Conservation (phyloP, 352 stramenopile species). For the Globisporangium emineosum region DNA sequence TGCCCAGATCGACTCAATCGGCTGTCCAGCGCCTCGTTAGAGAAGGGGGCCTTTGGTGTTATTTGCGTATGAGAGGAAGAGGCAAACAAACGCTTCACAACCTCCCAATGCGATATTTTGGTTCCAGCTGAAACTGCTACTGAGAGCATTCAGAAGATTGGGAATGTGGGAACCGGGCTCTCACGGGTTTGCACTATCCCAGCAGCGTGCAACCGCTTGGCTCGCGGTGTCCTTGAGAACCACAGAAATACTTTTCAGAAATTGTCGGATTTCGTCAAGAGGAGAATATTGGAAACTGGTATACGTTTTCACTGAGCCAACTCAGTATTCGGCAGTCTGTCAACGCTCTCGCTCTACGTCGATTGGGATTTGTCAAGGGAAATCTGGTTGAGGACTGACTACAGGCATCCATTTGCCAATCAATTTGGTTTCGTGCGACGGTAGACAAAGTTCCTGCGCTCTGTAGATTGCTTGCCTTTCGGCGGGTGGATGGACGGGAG, state of each 20-base stretch:
- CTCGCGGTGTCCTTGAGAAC: neutral
- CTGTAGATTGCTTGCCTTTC: neutral
- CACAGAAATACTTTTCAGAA: neutral
- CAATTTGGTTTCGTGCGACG: slow-evolving; percentile 1
- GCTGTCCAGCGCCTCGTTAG: too few relatives aligned
- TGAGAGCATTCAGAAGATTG: too few relatives aligned
- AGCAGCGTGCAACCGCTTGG: neutral
- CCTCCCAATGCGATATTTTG: neutral
- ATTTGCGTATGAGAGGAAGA: neutral
- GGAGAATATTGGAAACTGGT: too few relatives aligned
- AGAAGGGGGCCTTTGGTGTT: neutral
- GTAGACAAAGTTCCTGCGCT: slow-evolving; percentile 3
- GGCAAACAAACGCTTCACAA: too few relatives aligned
- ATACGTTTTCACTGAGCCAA: neutral
- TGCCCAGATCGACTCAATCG: too few relatives aligned
- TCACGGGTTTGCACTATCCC: neutral
- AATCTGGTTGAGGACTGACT: neutral
- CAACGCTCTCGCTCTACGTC: neutral
- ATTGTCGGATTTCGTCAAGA: neutral
- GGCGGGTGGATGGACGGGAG: slow-evolving; percentile 11
- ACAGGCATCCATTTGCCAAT: neutral
- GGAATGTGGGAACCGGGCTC: too few relatives aligned
- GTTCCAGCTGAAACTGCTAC: neutral
- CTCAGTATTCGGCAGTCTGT: neutral
- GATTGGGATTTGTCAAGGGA: neutral